Evolutionary conservation across 2,329 filamentous ascomycete species (phyloP).

Genomic region (Byssothecium circinans): DNA sequence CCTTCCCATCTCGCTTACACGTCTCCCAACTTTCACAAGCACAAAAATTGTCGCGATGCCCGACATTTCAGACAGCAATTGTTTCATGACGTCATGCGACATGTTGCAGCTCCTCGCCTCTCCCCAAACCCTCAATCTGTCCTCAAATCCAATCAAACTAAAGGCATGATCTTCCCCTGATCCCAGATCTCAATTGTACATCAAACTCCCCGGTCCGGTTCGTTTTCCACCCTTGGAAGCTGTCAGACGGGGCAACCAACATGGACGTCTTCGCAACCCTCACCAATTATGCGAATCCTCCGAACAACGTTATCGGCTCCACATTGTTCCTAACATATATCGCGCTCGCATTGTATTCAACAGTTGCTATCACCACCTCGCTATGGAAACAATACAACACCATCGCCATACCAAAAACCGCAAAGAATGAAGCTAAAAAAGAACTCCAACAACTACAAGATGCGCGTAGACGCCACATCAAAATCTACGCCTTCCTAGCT

Average conservation of each 20-base stretch:
- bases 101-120: conserved; percentile 6
- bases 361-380: conserved; percentile 15
- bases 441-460: conserved; percentile 11
- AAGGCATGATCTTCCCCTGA: background rate
- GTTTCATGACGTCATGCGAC: conserved; percentile 37
- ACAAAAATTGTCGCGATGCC: conserved; percentile 14
- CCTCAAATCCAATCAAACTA: conserved; percentile 6
- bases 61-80: conserved; percentile 22
- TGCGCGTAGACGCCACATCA: conserved; percentile 27
- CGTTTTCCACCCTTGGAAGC: too few species aligned
- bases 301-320: conserved; percentile 34
- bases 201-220: too few species aligned
- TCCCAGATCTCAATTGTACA: background rate
- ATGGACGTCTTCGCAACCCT: background rate
- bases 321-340: conserved; percentile 37
- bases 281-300: conserved; percentile 22
- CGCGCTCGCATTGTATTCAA: conserved; percentile 26
- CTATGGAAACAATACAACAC: conserved; percentile 22
- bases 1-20: background rate
- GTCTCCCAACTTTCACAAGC: background rate
- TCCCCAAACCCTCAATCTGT: conserved; percentile 6
- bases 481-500: conserved; percentile 30
- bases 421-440: background rate
- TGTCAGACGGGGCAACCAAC: too few species aligned
- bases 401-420: background rate